Conservation (phyloP, 139 green algal genomes). For the Microglena sp. region DNA sequence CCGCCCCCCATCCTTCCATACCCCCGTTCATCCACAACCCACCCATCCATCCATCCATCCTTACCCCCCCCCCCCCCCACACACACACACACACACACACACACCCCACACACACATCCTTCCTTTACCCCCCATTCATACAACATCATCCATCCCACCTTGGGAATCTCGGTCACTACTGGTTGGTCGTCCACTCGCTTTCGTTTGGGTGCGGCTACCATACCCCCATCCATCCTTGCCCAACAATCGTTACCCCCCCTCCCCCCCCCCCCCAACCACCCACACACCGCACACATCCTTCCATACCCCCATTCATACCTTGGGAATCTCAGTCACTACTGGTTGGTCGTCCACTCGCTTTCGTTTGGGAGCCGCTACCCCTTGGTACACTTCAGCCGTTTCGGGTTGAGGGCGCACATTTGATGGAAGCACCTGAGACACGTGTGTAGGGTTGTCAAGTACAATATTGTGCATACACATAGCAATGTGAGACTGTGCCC, state of each 20-base stretch:
- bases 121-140: not conserved
- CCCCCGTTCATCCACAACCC: too few relatives aligned
- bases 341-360: constrained; percentile 60
- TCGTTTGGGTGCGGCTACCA: too few relatives aligned
- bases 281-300: not conserved
- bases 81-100: not conserved
- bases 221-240: not conserved
- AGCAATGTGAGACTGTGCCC: too few relatives aligned
- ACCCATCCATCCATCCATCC: too few relatives aligned
- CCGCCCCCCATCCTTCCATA: too few relatives aligned
- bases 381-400: constrained; percentile 42
- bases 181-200: not conserved
- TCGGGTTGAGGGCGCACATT: constrained; percentile 37
- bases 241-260: not conserved
- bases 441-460: too few relatives aligned
- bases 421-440: too few relatives aligned
- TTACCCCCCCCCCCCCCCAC: not conserved
- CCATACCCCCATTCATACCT: constrained; percentile 30
- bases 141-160: not conserved
- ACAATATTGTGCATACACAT: too few relatives aligned
- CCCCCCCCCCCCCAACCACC: not conserved
- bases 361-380: constrained; percentile 65
- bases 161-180: not conserved
- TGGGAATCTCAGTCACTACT: constrained; percentile 48
- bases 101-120: too few relatives aligned